Conservation (phyloP, 169 alveolate species). For the Theileria sp. region DNA sequence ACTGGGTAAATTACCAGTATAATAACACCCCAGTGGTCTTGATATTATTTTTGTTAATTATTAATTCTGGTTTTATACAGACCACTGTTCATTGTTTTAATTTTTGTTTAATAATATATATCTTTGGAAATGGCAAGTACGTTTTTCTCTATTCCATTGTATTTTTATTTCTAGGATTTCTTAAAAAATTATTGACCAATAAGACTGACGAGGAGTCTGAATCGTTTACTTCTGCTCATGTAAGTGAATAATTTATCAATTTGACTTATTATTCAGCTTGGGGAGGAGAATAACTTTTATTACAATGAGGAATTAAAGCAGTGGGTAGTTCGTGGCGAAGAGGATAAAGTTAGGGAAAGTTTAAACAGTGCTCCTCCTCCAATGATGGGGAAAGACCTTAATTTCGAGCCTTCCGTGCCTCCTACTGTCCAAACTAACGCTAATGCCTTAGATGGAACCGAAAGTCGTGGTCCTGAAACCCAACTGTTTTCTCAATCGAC, state of each 20-base stretch:
- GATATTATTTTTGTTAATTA: not conserved
- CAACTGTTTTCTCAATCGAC: not conserved
- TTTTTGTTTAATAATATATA: not conserved
- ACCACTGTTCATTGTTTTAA: not conserved
- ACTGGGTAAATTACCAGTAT: not conserved
- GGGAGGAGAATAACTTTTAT: constrained; percentile 83
- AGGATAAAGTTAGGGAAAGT: constrained; percentile 65
- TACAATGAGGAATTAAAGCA: constrained; percentile 80
- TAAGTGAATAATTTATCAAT: constrained; percentile 18
- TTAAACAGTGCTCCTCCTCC: constrained; percentile 40
- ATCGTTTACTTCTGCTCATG: constrained; percentile 62
- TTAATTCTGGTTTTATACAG: not conserved
- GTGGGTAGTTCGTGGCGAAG: constrained; percentile 87
- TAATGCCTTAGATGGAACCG: not conserved
- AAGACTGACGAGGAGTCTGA: constrained; percentile 26
- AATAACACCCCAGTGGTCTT: constrained; percentile 10
- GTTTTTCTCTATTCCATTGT: not conserved
- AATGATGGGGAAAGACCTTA: not conserved
- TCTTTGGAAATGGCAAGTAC: constrained; percentile 2
- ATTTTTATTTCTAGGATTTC: constrained; percentile 25
- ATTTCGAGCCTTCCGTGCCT: constrained; percentile 11
- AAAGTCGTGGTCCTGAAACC: not conserved
- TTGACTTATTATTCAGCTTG: constrained; percentile 69
- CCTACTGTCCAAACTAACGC: not conserved
- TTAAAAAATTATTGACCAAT: constrained; percentile 15